Conservation (phyloP, 805 yeast species). For the Hanseniaspora nectarophila region DNA sequence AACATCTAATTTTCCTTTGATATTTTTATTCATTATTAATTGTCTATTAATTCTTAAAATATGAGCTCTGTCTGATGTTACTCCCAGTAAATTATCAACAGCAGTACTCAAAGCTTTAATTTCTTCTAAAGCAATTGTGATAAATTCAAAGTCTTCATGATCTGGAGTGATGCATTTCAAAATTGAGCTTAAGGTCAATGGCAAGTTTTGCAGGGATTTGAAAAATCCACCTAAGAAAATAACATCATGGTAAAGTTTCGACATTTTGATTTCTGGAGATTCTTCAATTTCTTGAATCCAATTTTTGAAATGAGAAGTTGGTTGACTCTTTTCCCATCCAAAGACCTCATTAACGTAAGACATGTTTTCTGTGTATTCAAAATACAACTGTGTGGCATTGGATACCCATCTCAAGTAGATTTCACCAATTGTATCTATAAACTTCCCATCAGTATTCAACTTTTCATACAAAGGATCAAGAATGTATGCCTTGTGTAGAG, state of each 20-base stretch:
- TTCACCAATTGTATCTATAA: slow-evolving; percentile 50
- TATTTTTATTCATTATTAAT: slow-evolving; percentile 23
- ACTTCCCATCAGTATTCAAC: slow-evolving; percentile 52
- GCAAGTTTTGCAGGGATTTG: slow-evolving; percentile 45
- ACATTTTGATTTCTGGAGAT: slow-evolving; percentile 33
- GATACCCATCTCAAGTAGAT: slow-evolving; percentile 54
- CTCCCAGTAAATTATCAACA: slow-evolving; percentile 51
- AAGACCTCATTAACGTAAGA: slow-evolving; percentile 49
- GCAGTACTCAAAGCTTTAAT: slow-evolving; percentile 44
- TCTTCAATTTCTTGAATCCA: slow-evolving; percentile 49
- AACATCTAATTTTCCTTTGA: slow-evolving; percentile 3
- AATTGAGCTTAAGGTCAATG: slow-evolving; percentile 51
- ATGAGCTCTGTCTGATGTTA: slow-evolving; percentile 47
- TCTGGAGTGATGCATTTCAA: slow-evolving; percentile 37
- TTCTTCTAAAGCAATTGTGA: slow-evolving; percentile 43
- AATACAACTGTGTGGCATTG: slow-evolving; percentile 42
- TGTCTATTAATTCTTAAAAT: slow-evolving; percentile 39
- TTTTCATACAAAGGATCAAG: slow-evolving; percentile 48
- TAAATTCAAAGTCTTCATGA: slow-evolving; percentile 40
- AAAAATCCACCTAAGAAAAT: slow-evolving; percentile 47
- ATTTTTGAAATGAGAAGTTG: slow-evolving; percentile 35
- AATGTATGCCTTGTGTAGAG: slow-evolving; percentile 42
- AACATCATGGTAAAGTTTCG: slow-evolving; percentile 40
- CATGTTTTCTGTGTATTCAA: slow-evolving; percentile 48
- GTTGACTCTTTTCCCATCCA: slow-evolving; percentile 34